Conservation (phyloP, 2,329 filamentous ascomycete species). For the Cladophialophora immunda region DNA sequence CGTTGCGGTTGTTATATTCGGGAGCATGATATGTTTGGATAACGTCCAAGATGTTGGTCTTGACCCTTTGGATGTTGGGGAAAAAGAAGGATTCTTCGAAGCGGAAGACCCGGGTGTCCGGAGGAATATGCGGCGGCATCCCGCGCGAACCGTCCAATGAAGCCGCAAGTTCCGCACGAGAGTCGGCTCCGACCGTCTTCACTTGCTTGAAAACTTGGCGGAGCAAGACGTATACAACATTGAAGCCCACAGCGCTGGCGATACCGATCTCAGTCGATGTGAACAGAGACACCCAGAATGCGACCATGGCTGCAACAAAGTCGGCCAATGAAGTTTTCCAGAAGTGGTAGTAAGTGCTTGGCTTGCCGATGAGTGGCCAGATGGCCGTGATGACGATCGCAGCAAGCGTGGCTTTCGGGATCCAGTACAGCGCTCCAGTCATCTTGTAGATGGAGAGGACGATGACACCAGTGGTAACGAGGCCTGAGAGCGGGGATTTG, state of each 20-base stretch:
- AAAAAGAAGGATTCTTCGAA: constrained; percentile 69
- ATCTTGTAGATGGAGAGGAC: constrained; percentile 70
- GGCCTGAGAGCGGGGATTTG: constrained; percentile 67
- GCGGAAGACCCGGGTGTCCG: constrained; percentile 64
- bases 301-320: constrained; percentile 69
- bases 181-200: constrained; percentile 43
- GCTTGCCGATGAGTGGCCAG: constrained; percentile 67
- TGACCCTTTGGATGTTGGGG: constrained; percentile 66
- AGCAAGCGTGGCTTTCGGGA: constrained; percentile 71
- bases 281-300: constrained; percentile 71
- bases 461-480: constrained; percentile 69
- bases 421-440: constrained; percentile 69
- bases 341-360: constrained; percentile 68
- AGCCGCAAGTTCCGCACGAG: constrained; percentile 43
- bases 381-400: constrained; percentile 74
- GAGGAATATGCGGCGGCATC: constrained; percentile 44
- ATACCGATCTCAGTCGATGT: constrained; percentile 69
- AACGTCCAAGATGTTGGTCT: constrained; percentile 59
- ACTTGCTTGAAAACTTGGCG: constrained; percentile 64
- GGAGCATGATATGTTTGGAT: constrained; percentile 59
- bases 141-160: constrained; percentile 41
- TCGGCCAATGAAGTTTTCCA: constrained; percentile 72
- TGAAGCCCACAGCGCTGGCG: constrained; percentile 68
- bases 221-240: constrained; percentile 67
- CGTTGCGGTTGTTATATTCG: constrained; percentile 49